Evolutionary conservation across 805 yeast genomes (phyloP).

Genomic region (Lachancea thermotolerans): DNA sequence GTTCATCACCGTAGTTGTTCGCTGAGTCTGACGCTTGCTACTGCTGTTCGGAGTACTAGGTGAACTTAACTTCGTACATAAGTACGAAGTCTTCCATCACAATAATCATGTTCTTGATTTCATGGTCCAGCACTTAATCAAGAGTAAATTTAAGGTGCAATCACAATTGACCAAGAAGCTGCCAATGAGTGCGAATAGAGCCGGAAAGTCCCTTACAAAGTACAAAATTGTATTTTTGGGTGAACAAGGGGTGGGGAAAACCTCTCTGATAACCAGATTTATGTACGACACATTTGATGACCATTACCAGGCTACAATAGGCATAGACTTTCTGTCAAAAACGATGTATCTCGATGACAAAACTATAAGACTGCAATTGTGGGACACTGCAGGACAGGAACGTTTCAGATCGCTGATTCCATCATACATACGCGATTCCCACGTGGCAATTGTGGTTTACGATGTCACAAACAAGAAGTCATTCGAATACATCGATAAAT

Average conservation of each 20-base stretch:
- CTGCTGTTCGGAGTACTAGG: too few relatives aligned
- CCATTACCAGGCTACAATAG: slow-evolving; percentile 91
- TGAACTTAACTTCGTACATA: too few relatives aligned
- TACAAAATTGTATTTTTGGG: slow-evolving; percentile 92
- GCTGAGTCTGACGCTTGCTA: too few relatives aligned
- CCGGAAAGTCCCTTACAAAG: slow-evolving; percentile 40
- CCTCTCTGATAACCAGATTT: slow-evolving; percentile 92
- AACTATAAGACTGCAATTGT: slow-evolving; percentile 86
- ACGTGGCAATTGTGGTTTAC: slow-evolving; percentile 95
- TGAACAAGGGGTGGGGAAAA: slow-evolving; percentile 95
- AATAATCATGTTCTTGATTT: too few relatives aligned
- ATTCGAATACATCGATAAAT: slow-evolving; percentile 75
- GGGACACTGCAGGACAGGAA: slow-evolving; percentile 99
- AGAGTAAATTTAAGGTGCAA: too few relatives aligned
- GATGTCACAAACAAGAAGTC: slow-evolving; percentile 85
- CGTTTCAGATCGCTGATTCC: slow-evolving; percentile 92
- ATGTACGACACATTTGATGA: slow-evolving; percentile 98
- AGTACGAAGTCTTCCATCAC: too few relatives aligned
- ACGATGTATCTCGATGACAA: slow-evolving; percentile 95
- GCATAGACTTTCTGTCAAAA: slow-evolving; percentile 89
- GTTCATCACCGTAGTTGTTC: too few relatives aligned
- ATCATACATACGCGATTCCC: slow-evolving; percentile 89
- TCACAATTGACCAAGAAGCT: too few relatives aligned
- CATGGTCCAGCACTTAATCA: too few relatives aligned
- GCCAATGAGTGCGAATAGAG: slow-evolving; percentile 11